Conservation (phyloP, 192 early-diverging fungal genomes). For the Mortierella antarctica region DNA sequence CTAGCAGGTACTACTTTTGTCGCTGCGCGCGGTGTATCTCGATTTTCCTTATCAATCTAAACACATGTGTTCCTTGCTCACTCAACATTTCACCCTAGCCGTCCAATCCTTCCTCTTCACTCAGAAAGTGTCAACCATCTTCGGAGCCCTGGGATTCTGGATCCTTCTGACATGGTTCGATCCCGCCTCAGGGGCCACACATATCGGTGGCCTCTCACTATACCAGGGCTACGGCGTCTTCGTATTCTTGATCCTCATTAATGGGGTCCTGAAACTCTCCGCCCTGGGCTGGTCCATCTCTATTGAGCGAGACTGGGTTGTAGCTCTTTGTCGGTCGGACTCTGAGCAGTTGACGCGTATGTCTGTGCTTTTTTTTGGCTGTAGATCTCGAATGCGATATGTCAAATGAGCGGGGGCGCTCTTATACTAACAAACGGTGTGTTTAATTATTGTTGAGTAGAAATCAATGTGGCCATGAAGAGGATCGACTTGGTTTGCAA, state of each 20-base stretch:
- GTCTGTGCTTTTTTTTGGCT: not conserved
- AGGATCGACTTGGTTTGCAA: constrained; percentile 54
- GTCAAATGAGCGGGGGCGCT: too few species aligned
- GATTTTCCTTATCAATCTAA: constrained; percentile 2
- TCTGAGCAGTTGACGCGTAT: constrained; percentile 40
- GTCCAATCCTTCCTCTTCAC: constrained; percentile 31
- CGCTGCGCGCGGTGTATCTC: not conserved
- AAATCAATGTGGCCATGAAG: constrained; percentile 37
- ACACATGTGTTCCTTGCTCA: not conserved
- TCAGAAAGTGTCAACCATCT: constrained; percentile 34
- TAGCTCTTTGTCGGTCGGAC: constrained; percentile 32
- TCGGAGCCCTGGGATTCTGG: constrained; percentile 50
- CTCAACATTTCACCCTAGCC: constrained; percentile 1
- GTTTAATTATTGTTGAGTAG: not conserved
- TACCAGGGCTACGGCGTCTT: constrained; percentile 29
- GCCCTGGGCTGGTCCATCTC: constrained; percentile 49
- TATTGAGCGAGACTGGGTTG: constrained; percentile 51
- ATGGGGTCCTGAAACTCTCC: constrained; percentile 34
- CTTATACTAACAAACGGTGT: not conserved
- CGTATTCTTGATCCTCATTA: constrained; percentile 26
- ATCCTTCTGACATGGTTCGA: constrained; percentile 44
- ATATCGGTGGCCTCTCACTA: not conserved
- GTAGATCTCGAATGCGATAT: too few species aligned
- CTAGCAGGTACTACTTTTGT: constrained; percentile 7
- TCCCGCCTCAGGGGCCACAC: constrained; percentile 6